phyloP scores from a whole-genome alignment of 202 grass and related monocot genomes.

The Saccharum hybrid region DNA sequence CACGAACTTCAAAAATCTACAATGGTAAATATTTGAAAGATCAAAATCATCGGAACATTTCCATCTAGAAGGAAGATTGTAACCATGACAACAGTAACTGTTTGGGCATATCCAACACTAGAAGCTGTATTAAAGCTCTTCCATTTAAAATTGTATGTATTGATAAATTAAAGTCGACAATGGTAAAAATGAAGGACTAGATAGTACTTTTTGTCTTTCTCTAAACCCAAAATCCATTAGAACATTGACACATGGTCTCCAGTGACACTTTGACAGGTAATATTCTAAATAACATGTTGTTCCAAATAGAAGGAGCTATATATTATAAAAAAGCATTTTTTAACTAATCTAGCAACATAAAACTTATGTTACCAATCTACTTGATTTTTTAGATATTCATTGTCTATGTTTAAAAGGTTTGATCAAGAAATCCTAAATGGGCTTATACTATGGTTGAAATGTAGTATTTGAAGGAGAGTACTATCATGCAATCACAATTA shows the following conservation, averaged over 20 bases:
- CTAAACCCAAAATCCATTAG: not conserved
- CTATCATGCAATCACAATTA: not conserved
- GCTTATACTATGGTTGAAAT: not conserved
- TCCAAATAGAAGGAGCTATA: not conserved
- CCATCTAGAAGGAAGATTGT: not conserved
- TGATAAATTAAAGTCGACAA: not conserved
- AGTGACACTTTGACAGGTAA: not conserved
- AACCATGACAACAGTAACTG: slow-evolving; percentile 7
- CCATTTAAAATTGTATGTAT: too few relatives aligned
- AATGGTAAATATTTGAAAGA: slow-evolving; percentile 28
- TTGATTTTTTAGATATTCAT: not conserved
- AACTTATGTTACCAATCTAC: not conserved
- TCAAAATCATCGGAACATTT: slow-evolving; percentile 24
- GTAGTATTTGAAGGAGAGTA: slow-evolving; percentile 7
- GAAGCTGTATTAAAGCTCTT: slow-evolving; percentile 19
- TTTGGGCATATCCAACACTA: slow-evolving; percentile 14
- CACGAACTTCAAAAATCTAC: slow-evolving; percentile 92
- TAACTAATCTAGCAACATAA: not conserved
- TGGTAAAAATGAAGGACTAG: not conserved
- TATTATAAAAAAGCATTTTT: not conserved
- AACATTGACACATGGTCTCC: not conserved
- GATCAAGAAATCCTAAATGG: not conserved
- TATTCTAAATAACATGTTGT: not conserved
- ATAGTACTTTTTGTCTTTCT: not conserved
- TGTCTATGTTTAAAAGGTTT: not conserved